phyloP scores from a whole-genome alignment of 2,329 filamentous ascomycete species.

The Dactylellina haptotyla region DNA sequence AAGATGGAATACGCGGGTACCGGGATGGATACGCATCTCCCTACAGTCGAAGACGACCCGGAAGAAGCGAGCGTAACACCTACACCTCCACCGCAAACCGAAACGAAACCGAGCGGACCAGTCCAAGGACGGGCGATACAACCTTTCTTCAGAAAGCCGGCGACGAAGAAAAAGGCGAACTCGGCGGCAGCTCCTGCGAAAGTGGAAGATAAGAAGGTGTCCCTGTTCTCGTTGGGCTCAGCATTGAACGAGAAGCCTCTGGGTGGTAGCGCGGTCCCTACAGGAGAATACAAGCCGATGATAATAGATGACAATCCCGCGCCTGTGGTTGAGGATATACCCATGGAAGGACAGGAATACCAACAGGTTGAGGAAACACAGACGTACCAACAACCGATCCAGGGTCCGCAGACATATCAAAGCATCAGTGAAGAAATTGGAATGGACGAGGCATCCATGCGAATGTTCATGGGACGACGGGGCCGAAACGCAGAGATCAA shows the following conservation, averaged over 20 bases:
- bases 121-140: slow-evolving; percentile 43
- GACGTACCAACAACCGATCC: not conserved
- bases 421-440: slow-evolving; percentile 71
- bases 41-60: slow-evolving; percentile 33
- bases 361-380: slow-evolving; percentile 1
- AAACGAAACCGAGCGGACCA: slow-evolving; percentile 30
- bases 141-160: slow-evolving; percentile 42
- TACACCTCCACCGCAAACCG: slow-evolving; percentile 2
- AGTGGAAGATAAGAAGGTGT: slow-evolving; percentile 46
- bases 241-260: slow-evolving; percentile 31
- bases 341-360: slow-evolving; percentile 6
- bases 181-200: not conserved
- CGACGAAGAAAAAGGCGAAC: slow-evolving; percentile 24
- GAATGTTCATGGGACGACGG: slow-evolving; percentile 72
- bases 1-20: slow-evolving; percentile 51
- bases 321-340: slow-evolving; percentile 25
- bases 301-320: slow-evolving; percentile 54
- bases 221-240: slow-evolving; percentile 47
- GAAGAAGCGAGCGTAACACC: not conserved
- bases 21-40: slow-evolving; percentile 41
- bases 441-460: slow-evolving; percentile 69
- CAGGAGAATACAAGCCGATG: slow-evolving; percentile 57
- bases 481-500: slow-evolving; percentile 61
- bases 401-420: slow-evolving; percentile 64
- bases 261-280: not conserved